Conservation (phyloP, 148 eudicot species). For the Vaccinium macrocarpon region DNA sequence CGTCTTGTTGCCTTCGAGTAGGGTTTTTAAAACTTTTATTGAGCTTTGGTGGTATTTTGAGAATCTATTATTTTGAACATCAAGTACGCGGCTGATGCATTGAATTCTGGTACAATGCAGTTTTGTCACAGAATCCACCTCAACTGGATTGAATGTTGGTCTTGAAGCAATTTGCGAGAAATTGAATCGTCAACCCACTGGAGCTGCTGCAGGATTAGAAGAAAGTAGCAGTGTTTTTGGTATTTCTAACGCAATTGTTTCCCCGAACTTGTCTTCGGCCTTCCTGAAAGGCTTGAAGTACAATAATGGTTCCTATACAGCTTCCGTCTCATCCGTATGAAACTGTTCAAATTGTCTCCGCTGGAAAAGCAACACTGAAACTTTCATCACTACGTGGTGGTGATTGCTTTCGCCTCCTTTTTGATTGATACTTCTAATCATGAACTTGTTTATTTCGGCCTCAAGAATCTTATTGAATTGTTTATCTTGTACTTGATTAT, state of each 20-base stretch:
- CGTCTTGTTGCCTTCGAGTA: background rate
- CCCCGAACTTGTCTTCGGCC: conserved; percentile 42
- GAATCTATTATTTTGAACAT: background rate
- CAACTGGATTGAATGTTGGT: conserved; percentile 71
- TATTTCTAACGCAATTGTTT: conserved; percentile 43
- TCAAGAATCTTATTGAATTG: background rate
- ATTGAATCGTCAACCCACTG: conserved; percentile 22
- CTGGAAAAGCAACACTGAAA: background rate
- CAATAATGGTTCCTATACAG: conserved; percentile 52
- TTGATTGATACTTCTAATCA: background rate
- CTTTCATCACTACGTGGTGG: background rate
- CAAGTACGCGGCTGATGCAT: background rate
- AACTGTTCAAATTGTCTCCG: background rate
- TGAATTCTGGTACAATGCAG: conserved; percentile 40
- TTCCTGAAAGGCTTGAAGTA: conserved; percentile 66
- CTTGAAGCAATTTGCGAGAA: conserved; percentile 37
- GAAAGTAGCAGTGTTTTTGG: conserved; percentile 38
- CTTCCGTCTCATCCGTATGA: conserved; percentile 54
- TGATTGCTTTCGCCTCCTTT: background rate
- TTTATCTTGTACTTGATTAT: background rate
- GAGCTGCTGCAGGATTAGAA: conserved; percentile 31
- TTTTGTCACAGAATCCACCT: conserved; percentile 56
- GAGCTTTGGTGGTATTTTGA: background rate
- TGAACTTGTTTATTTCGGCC: background rate
- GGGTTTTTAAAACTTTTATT: background rate